A percentile compares a stretch with the other conserved stretches of the same genome.
Conservation (phyloP, 176 grass and related monocot species). For the Oryza punctata region DNA sequence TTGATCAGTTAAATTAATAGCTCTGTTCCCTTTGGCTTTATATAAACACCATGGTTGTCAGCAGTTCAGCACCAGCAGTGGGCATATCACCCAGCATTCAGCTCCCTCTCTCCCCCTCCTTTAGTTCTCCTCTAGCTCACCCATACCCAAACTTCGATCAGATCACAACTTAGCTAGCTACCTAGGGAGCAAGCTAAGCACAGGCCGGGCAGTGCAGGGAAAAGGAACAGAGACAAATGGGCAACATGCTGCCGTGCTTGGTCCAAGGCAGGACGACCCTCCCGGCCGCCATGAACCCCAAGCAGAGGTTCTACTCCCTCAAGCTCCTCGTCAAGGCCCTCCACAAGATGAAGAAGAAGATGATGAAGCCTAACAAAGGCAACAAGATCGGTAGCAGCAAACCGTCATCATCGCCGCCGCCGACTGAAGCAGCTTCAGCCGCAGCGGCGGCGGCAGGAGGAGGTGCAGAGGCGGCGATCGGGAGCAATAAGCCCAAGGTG, state of each 20-base stretch:
- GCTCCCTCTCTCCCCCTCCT: conserved; percentile 5
- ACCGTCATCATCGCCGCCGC: not conserved
- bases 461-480: not conserved
- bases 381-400: not conserved
- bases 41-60: conserved; percentile 47
- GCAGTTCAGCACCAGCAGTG: not conserved
- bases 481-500: conserved; percentile 23
- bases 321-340: conserved; percentile 48
- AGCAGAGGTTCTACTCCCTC: conserved; percentile 49
- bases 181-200: not conserved
- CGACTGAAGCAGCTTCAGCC: not conserved
- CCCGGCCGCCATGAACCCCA: conserved; percentile 38
- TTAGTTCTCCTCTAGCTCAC: not conserved
- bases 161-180: not conserved
- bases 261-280: conserved; percentile 45
- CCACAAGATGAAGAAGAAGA: conserved; percentile 41
- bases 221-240: conserved; percentile 33
- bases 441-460: not conserved
- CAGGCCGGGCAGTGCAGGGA: not conserved
- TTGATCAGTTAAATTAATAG: not conserved
- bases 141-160: not conserved
- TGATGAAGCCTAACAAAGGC: not conserved
- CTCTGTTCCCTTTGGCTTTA: conserved; percentile 22
- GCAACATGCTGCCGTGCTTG: conserved; percentile 69
- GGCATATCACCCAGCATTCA: conserved; percentile 28